Evolutionary conservation across 2,329 filamentous ascomycete genomes (phyloP), one percentile per base, ranked within the genome.

Genomic region (Herpotrichia juniperi): DNA sequence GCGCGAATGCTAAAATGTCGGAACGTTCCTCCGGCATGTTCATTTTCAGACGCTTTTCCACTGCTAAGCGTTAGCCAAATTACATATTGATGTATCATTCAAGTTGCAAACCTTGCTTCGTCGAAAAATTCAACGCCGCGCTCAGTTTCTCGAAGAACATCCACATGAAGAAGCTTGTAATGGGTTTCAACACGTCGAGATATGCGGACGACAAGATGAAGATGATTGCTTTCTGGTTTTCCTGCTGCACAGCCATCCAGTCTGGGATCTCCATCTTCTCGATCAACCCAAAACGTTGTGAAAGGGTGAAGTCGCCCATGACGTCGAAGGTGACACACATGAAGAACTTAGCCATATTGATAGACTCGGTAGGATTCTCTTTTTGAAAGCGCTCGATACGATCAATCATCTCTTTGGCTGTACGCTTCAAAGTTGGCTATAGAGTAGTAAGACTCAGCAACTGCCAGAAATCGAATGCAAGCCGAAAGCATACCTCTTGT

Each of bases 71-170:
- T 40, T n/a, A 40, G 19, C 34, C 26, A 28, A 37, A 17, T 14
- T 19, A 4, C 16, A 19, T 8, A 19, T 7, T 37, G 34, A 19
- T 14, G 2, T n/a, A 25, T n/a, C n/a, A n/a, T n/a, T n/a, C n/a
- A n/a, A n/a, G n/a, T n/a, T n/a, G n/a, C 37, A 7, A 5, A 40
- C 31, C 31, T 47, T 47, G 42, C 42, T 44, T 25, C 6, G 28
- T 22, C 3, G 42, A 9, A 32, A 44, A 44, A 16, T 21, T 17
- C 8, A 44, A 32, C 10, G 42, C 24, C 8, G 42, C 42, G 17
- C n/a, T 44, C 10, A 44, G 5, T 16, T 31, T 4, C 42, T 44
- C 24, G 6, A 30, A 3, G 14, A 30, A 30, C 3, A 44, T 10
- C 4, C 16, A 17, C n/a, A 9, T 3, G 24, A 44, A 5, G 10